Conservation (phyloP, 176 grass and related monocot species). For the Oryza brachyantha region DNA sequence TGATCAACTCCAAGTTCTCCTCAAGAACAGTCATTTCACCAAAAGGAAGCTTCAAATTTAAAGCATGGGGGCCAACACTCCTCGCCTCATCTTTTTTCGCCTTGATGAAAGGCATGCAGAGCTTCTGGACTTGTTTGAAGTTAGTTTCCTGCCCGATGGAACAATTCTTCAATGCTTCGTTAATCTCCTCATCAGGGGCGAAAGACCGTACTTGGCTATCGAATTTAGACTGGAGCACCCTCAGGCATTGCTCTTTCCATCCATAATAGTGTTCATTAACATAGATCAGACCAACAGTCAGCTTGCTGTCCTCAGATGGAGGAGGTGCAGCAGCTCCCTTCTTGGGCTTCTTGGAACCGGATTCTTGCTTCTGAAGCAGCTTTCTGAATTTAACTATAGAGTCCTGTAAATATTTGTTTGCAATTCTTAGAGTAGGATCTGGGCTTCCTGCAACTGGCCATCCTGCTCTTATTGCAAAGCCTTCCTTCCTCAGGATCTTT, state of each 20-base stretch:
- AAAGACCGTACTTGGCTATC: conserved; percentile 33
- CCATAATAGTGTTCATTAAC: conserved; percentile 65
- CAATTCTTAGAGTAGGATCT: conserved; percentile 42
- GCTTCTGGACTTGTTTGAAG: conserved; percentile 67
- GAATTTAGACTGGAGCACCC: conserved; percentile 53
- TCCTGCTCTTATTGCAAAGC: conserved; percentile 62
- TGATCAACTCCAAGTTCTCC: conserved; percentile 52
- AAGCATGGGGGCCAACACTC: conserved; percentile 43
- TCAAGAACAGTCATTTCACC: conserved; percentile 52
- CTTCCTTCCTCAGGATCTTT: conserved; percentile 57
- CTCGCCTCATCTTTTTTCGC: conserved; percentile 60
- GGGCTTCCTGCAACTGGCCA: conserved; percentile 43
- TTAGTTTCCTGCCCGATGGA: conserved; percentile 40
- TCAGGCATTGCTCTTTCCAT: conserved; percentile 67
- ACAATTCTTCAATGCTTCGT: conserved; percentile 41
- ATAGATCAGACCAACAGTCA: conserved; percentile 49
- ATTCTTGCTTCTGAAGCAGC: conserved; percentile 60
- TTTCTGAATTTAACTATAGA: conserved; percentile 64
- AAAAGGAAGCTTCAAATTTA: conserved; percentile 58
- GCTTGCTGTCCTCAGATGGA: conserved; percentile 35
- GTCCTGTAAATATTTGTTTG: conserved; percentile 72
- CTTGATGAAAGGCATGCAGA: conserved; percentile 76
- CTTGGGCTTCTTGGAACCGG: conserved; percentile 56
- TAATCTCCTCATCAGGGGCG: conserved; percentile 55
- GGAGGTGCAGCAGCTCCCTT: conserved; percentile 35